Conservation (phyloP, 108 stramenopile species). For the Cyclotella atomus region DNA sequence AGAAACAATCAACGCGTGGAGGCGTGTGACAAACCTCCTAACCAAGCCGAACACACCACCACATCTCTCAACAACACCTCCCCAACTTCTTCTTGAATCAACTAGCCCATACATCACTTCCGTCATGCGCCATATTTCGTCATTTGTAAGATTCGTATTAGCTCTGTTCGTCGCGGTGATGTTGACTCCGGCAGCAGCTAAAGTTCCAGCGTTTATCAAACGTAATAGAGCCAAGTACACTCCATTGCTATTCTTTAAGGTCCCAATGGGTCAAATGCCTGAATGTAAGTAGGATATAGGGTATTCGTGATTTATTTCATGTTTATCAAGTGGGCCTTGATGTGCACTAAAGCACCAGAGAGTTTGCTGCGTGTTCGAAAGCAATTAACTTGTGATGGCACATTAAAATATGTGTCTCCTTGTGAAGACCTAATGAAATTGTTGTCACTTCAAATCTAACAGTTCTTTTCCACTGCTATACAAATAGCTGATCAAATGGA, state of each 20-base stretch:
- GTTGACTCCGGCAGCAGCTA: background rate
- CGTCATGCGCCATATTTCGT: background rate
- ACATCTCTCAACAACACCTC: background rate
- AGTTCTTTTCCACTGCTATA: background rate
- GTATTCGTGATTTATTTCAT: too few relatives aligned
- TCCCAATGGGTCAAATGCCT: conserved; percentile 60
- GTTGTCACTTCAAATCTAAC: too few relatives aligned
- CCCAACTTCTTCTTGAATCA: background rate
- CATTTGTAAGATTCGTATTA: conserved; percentile 2
- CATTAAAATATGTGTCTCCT: too few relatives aligned
- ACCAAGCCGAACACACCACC: too few relatives aligned
- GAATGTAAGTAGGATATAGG: conserved; percentile 73
- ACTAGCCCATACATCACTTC: background rate
- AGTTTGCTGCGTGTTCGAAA: too few relatives aligned
- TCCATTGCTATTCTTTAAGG: conserved; percentile 77
- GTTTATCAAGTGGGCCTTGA: too few relatives aligned
- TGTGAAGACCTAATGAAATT: too few relatives aligned
- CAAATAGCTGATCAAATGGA: conserved; percentile 70
- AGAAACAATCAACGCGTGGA: too few relatives aligned
- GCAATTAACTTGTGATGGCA: too few relatives aligned
- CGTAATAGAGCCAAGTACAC: conserved; percentile 58
- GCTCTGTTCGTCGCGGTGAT: background rate
- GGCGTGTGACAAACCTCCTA: too few relatives aligned
- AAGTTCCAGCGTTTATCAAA: conserved; percentile 50
- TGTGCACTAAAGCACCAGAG: too few relatives aligned